Conservation (phyloP, 768 basidiomycete species). For the Tubosaeta sp. region DNA sequence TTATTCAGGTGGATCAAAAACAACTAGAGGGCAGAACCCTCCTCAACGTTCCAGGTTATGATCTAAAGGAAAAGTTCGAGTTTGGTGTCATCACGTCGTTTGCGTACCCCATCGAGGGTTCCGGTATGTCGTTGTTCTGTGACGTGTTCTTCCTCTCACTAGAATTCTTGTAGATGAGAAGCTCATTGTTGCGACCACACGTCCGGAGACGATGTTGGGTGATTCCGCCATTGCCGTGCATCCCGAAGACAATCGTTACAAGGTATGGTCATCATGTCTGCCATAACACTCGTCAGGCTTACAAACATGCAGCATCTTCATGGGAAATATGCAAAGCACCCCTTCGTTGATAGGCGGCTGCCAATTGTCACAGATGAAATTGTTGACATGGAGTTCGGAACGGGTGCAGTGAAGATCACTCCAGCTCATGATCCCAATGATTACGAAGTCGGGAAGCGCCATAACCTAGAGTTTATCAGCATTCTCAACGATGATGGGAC, state of each 20-base stretch:
- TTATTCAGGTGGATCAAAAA: constrained; percentile 81
- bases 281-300: background rate
- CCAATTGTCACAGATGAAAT: constrained; percentile 87
- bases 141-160: background rate
- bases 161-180: constrained; percentile 60
- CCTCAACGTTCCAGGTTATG: constrained; percentile 91
- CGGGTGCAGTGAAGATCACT: constrained; percentile 98
- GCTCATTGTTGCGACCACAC: constrained; percentile 92
- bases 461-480: constrained; percentile 88
- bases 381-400: constrained; percentile 94
- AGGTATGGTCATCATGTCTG: constrained; percentile 33
- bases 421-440: constrained; percentile 98
- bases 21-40: constrained; percentile 80
- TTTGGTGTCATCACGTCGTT: constrained; percentile 98
- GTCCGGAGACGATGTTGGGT: constrained; percentile 98
- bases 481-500: constrained; percentile 97
- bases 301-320: constrained; percentile 65
- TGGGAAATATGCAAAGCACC: constrained; percentile 87
- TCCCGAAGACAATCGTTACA: constrained; percentile 88
- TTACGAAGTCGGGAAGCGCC: constrained; percentile 88
- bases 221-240: constrained; percentile 98
- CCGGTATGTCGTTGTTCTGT: constrained; percentile 44
- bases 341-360: constrained; percentile 80
- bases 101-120: constrained; percentile 85
- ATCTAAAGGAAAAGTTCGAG: constrained; percentile 91